A percentile compares a stretch with the other conserved stretches of the same genome.
These are phyloP conservation scores for Lolium rigidum DNA, from an alignment of 176 grass and related monocot species.

Conservation along the genomic window DNA sequence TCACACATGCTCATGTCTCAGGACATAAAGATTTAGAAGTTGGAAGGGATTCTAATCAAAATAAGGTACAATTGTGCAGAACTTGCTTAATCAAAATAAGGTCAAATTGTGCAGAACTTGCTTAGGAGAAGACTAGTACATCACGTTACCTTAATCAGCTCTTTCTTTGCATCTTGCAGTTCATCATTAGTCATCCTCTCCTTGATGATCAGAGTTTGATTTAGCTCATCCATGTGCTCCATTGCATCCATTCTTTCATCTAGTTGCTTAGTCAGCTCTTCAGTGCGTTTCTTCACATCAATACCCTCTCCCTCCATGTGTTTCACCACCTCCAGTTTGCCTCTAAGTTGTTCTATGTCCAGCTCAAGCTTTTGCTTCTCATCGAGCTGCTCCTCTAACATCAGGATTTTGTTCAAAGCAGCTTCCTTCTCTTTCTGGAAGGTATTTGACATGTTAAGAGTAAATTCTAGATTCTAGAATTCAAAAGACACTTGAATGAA, in stretches of 20 bases:
- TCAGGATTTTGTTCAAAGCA: slow-evolving; percentile 52
- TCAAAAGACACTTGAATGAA: background rate
- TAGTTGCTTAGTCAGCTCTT: slow-evolving; percentile 44
- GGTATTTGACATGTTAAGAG: slow-evolving; percentile 23
- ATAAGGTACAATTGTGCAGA: background rate
- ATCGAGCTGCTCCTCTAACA: slow-evolving; percentile 51
- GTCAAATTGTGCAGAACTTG: background rate
- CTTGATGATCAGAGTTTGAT: slow-evolving; percentile 53
- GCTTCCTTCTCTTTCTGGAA: slow-evolving; percentile 57
- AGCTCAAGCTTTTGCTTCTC: slow-evolving; percentile 59
- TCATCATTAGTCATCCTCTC: slow-evolving; percentile 56
- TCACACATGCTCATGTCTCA: slow-evolving; percentile 2
- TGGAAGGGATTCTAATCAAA: background rate
- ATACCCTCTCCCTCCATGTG: slow-evolving; percentile 54
- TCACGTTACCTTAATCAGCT: slow-evolving; percentile 45
- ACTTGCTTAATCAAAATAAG: background rate
- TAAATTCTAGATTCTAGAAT: background rate
- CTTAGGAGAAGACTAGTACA: background rate
- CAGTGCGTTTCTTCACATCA: slow-evolving; percentile 47
- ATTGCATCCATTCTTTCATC: slow-evolving; percentile 44
- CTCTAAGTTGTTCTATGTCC: slow-evolving; percentile 54
- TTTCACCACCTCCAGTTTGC: slow-evolving; percentile 52
- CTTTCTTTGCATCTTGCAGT: slow-evolving; percentile 54
- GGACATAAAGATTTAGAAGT: background rate
- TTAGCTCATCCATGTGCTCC: slow-evolving; percentile 54